Evolutionary conservation across 176 grass and related monocot species (phyloP).

Genomic region (Poa pratensis): DNA sequence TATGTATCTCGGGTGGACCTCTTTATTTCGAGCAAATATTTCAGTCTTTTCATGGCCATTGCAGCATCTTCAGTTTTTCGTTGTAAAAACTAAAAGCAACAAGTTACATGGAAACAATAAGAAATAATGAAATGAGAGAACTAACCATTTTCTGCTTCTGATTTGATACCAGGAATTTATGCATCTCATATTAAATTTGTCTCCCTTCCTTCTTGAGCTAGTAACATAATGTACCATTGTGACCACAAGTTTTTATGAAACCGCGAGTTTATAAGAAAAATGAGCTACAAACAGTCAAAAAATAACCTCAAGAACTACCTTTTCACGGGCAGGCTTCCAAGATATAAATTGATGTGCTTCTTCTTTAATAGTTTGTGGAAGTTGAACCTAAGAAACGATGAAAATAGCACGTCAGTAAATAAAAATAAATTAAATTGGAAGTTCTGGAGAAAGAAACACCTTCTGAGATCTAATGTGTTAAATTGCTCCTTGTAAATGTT

Average conservation of each 20-base stretch:
- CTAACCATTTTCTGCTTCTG: constrained; percentile 3
- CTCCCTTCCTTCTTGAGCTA: constrained; percentile 87
- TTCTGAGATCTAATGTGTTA: too few species aligned
- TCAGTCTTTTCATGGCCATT: constrained; percentile 72
- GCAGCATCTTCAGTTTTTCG: constrained; percentile 78
- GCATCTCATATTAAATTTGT: constrained; percentile 95
- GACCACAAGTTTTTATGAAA: neutral
- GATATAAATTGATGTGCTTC: too few species aligned
- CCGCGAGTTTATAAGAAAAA: constrained; percentile 1
- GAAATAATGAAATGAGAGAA: neutral
- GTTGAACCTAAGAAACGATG: too few species aligned
- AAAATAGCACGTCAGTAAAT: too few species aligned
- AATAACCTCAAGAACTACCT: constrained; percentile 38
- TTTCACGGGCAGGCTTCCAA: too few species aligned
- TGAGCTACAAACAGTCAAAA: constrained; percentile 13
- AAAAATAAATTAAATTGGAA: too few species aligned
- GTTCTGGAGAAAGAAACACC: too few species aligned
- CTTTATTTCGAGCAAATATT: constrained; percentile 84
- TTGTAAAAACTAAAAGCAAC: constrained; percentile 68
- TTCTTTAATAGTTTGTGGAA: too few species aligned
- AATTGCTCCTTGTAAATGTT: too few species aligned
- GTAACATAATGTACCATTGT: constrained; percentile 38
- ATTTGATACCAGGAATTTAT: constrained; percentile 79
- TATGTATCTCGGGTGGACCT: constrained; percentile 70
- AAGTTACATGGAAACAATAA: neutral